A percentile compares a stretch with the other conserved stretches of the same genome.
Conservation (phyloP, 768 basidiomycete genomes). For the Lentinus brumalis region DNA sequence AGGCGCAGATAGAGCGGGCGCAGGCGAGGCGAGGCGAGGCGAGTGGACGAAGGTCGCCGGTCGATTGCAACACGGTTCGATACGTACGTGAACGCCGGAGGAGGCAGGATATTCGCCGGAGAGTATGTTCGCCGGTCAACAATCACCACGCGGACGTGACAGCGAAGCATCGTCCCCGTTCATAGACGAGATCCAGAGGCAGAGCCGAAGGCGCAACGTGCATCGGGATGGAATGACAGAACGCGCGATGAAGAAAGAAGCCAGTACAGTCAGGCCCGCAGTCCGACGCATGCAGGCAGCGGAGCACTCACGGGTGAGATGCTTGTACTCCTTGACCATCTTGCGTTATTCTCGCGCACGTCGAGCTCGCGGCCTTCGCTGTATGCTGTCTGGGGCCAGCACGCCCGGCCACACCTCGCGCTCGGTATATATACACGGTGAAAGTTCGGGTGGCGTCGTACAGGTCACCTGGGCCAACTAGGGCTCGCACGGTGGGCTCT, state of each 20-base stretch:
- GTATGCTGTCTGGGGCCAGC: not conserved
- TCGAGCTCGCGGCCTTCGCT: not conserved
- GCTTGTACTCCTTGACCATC: slow-evolving; percentile 37
- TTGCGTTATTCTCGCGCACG: not conserved
- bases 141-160: not conserved
- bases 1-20: not conserved
- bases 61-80: too few relatives aligned
- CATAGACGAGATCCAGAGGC: not conserved
- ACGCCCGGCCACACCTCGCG: not conserved
- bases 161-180: not conserved
- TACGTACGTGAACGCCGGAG: not conserved
- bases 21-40: not conserved
- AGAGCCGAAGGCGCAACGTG: not conserved
- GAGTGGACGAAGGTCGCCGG: not conserved
- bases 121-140: not conserved
- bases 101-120: not conserved
- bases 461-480: too few relatives aligned
- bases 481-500: too few relatives aligned
- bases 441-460: too few relatives aligned
- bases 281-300: not conserved
- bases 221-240: too few relatives aligned
- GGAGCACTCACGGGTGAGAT: slow-evolving; percentile 37
- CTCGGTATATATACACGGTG: too few relatives aligned
- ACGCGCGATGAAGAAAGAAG: not conserved
- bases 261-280: not conserved